Evolutionary conservation across 495 filamentous ascomycete species (phyloP).

Genomic region (Trichocladium uniseriatum): DNA sequence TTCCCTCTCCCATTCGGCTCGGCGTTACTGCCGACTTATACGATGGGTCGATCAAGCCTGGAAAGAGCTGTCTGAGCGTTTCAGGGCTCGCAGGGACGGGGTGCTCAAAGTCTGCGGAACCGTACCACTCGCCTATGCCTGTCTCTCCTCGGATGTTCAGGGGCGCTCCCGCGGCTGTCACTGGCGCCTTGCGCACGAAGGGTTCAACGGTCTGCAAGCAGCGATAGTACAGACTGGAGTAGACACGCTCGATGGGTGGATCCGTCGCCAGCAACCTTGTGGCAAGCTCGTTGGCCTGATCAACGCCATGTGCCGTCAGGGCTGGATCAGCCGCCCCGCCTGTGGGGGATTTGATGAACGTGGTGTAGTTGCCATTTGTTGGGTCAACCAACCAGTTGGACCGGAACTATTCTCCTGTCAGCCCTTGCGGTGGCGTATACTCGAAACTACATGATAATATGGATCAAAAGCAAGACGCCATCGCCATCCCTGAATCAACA

Average conservation of each 20-base stretch:
- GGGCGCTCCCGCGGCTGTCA: not conserved
- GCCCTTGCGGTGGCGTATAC: not conserved
- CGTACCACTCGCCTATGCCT: conserved; percentile 89
- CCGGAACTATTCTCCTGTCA: conserved; percentile 56
- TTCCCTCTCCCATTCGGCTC: conserved; percentile 61
- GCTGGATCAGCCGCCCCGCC: conserved; percentile 80
- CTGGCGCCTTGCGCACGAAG: conserved; percentile 45
- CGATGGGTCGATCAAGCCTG: conserved; percentile 40
- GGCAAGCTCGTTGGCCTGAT: conserved; percentile 73
- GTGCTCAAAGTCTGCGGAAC: conserved; percentile 68
- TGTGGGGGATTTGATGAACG: conserved; percentile 65
- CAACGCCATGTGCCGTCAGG: conserved; percentile 73
- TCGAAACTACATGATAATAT: not conserved
- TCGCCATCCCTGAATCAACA: not conserved
- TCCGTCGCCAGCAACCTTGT: conserved; percentile 48
- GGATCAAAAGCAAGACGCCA: not conserved
- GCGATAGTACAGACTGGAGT: conserved; percentile 81
- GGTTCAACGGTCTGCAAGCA: conserved; percentile 84
- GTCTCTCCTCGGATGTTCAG: conserved; percentile 55
- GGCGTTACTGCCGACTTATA: conserved; percentile 57
- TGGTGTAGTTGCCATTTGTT: conserved; percentile 61
- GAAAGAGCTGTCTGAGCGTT: conserved; percentile 56
- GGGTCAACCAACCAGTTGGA: conserved; percentile 79
- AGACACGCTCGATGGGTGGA: conserved; percentile 65
- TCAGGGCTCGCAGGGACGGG: conserved; percentile 58